Base-by-base conservation (phyloP, 352 stramenopile species). In the Globisporangium okanoganense region DNA sequence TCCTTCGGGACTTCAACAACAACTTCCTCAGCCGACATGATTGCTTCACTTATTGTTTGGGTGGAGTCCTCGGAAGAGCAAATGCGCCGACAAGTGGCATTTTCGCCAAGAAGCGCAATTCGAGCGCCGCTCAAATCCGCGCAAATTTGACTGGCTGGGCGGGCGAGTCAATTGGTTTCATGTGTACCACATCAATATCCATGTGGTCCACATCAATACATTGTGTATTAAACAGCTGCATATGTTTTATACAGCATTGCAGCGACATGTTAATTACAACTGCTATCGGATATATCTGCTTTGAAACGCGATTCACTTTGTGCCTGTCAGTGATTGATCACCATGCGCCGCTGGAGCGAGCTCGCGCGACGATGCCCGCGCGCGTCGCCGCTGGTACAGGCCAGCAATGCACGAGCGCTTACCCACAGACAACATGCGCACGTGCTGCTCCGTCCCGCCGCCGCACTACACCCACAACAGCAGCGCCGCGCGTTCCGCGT, bases 21-120 rank as follows among this genome's bases (percentile, higher is more conserved):
- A 86, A 94, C 92, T 90, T 97, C 89, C 86, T 95, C 87, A 85
- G 87, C 87, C 87, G 84, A 94, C 84, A 93, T 93, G 73, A 79
- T 92, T 64, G 49, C 70, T 75, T 67, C 77, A 49, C 54, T 70
- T 60, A 70, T 64, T 69, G 44, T 52, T 65, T 71, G 55, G 53
- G 59, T 69, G 74, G 70, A 75, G 70, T 87, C 76, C 78, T 87
- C 74, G 66, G 78, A 87, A 82, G 67, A 70, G 61, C 67, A 67
- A 65, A 43, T 67, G 56, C 56, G 62, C 62, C 47, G 60, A 14
- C 18, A 6, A 10, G 40, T 33, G 20, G 16, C 40, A 45, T 22
- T 45, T 22, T 7, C 40, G 16, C 14, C 3, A 16, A 45, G 16
- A 20, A 27, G 27, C 25, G 8, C 27, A 9, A 55, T 14, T 27